A percentile compares a stretch with the other conserved stretches of the same genome.
phyloP scores from a whole-genome alignment of 2,329 filamentous ascomycete genomes.

The Chaetothyriales sp. region DNA sequence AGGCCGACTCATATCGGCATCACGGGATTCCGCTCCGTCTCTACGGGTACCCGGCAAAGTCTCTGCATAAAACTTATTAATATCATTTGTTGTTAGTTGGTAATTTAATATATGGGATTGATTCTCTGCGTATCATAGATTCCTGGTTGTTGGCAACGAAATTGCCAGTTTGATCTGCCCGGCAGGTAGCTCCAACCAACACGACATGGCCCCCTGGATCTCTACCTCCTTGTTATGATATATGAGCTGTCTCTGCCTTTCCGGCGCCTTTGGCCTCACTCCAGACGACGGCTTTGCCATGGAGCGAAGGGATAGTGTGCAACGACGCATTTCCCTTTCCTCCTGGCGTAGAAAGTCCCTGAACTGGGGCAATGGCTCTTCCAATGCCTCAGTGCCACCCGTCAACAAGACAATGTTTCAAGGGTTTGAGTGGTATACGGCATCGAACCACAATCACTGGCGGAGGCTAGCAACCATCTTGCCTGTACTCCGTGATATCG shows the following conservation, averaged over 20 bases:
- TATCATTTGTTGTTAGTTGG: too few species aligned
- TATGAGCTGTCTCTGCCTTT: background rate
- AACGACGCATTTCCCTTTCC: background rate
- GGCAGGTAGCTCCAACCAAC: background rate
- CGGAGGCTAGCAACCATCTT: constrained; percentile 38
- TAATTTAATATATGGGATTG: too few species aligned
- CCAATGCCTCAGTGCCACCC: background rate
- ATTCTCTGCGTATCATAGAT: too few species aligned
- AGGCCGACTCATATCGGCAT: too few species aligned
- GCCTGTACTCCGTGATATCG: constrained; percentile 41
- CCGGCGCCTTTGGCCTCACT: too few species aligned
- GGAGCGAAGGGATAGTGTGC: background rate
- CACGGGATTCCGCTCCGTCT: too few species aligned
- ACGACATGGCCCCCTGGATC: background rate
- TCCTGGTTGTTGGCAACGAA: too few species aligned
- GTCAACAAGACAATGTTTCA: constrained; percentile 49
- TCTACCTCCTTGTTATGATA: background rate
- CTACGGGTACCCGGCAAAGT: too few species aligned
- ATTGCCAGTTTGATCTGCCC: too few species aligned
- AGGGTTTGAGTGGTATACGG: constrained; percentile 58
- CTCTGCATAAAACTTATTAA: too few species aligned
- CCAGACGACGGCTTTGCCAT: background rate
- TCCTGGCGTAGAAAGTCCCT: background rate
- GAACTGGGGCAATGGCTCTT: background rate
- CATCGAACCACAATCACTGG: constrained; percentile 42